Base-by-base conservation (phyloP, 306 rosid genomes). In the Malus sylvestris region DNA sequence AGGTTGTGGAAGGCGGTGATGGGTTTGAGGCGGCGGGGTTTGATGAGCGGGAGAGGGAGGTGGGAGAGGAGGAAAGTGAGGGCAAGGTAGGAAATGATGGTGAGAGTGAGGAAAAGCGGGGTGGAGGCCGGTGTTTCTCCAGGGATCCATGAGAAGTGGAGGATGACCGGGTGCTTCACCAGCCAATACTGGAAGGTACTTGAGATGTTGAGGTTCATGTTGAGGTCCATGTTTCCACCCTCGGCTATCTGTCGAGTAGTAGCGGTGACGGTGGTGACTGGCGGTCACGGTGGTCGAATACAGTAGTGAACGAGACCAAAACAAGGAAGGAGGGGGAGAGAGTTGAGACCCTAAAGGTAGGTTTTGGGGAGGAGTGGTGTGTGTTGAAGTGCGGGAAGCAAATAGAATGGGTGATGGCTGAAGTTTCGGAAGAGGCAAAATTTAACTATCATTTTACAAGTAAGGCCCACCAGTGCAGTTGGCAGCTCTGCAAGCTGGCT, bases 61-160 rank as follows among this genome's bases (percentile, higher is more conserved):
- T 19, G 70, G n/a, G 77, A 68, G 74, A 91, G 92, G 63, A 89
- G 57, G 73, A 90, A 64, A 19, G 91, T 85, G 81, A 85, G 78
- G 22, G 81, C 69, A 63, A 94, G 93, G 67, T 94, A 91, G 22
- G 83, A 10, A 65, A 78, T 4, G 49, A 92, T 75, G 3, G 89
- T 64, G 46, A 80, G 58, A 23, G 73, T 18, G 32, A 91, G 82
- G 84, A 90, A 91, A 53, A 74, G 76, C 1, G 83, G 88, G 51
- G 90, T 79, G 4, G 97, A 86, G 52, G 65, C 83, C 0, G 49
- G 80, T 22, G 92, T 88, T 55, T 81, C 83, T 1, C 88, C 86
- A 3, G 81, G 88, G 68, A 25, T 81, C 97, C 97, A 93, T 79
- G 81, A 18, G 90, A 93, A 93, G 33, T 90, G 80, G 73, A 75